These are phyloP conservation scores for Digitaria exilis DNA, from an alignment of 202 grass and related monocot species.

Conservation along the genomic window DNA sequence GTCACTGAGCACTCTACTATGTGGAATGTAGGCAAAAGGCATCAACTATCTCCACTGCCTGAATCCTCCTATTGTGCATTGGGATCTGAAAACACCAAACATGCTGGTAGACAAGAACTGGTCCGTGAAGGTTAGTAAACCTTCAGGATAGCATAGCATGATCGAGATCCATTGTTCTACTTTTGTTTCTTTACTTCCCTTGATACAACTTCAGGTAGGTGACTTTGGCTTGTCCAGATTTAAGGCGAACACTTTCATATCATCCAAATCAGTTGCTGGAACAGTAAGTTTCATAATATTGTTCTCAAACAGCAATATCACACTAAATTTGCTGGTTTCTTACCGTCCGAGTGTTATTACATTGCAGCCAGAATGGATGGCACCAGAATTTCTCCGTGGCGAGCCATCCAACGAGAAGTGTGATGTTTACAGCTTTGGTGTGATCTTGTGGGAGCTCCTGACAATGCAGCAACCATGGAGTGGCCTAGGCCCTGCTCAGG, in stretches of 20 bases:
- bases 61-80: conserved; percentile 98
- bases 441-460: conserved; percentile 93
- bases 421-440: conserved; percentile 91
- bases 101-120: conserved; percentile 97
- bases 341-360: neutral
- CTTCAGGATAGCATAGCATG: neutral
- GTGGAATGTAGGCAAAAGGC: conserved; percentile 77
- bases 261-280: conserved; percentile 94
- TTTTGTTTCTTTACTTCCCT: conserved; percentile 38
- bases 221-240: conserved; percentile 99
- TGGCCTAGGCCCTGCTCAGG: conserved; percentile 82
- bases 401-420: conserved; percentile 93
- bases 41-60: conserved; percentile 97
- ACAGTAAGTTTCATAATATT: conserved; percentile 55
- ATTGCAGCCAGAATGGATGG: conserved; percentile 95
- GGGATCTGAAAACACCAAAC: conserved; percentile 97
- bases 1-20: neutral
- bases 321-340: neutral
- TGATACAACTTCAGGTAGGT: conserved; percentile 62
- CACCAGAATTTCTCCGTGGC: conserved; percentile 83
- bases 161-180: neutral
- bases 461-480: conserved; percentile 95
- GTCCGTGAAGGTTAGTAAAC: conserved; percentile 75
- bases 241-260: conserved; percentile 90
- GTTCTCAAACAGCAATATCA: neutral